These are phyloP conservation scores for Trichoderma breve DNA, from an alignment of 2,329 filamentous ascomycete species.

Conservation along the genomic window DNA sequence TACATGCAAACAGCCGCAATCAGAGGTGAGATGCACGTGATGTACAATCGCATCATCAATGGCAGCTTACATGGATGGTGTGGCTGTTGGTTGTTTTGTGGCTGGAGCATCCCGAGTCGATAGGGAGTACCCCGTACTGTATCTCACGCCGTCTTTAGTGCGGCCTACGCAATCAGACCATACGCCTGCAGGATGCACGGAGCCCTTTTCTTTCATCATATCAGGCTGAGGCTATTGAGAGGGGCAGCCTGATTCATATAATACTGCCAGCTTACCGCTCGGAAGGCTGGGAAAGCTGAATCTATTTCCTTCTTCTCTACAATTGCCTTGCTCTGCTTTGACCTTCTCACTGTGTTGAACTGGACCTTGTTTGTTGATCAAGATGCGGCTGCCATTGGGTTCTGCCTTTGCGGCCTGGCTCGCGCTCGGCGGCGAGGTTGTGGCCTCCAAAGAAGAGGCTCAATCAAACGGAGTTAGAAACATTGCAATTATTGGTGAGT, in stretches of 20 bases:
- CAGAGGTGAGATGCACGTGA: neutral
- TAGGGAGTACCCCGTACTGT: neutral
- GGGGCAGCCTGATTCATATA: neutral
- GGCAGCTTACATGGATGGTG: neutral
- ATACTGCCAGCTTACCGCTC: neutral
- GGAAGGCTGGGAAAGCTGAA: neutral
- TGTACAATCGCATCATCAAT: neutral
- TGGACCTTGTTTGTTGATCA: neutral
- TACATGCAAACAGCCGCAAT: neutral
- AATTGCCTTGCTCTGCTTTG: neutral
- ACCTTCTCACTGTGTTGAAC: neutral
- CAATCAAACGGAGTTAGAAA: constrained; percentile 29
- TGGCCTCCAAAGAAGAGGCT: constrained; percentile 13
- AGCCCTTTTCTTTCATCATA: neutral
- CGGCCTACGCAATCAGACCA: constrained; percentile 6
- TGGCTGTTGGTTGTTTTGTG: neutral
- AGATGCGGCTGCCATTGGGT: constrained; percentile 21
- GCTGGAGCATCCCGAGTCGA: neutral
- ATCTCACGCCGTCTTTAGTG: neutral
- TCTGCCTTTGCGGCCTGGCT: constrained; percentile 23
- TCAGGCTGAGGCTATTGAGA: neutral
- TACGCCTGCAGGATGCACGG: neutral
- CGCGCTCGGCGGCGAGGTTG: constrained; percentile 20
- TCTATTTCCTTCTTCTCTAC: neutral
- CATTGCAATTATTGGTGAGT: constrained; percentile 39